These are phyloP conservation scores for Ballota nigra DNA, from an alignment of 257 asterid genomes.

Conservation along the genomic window DNA sequence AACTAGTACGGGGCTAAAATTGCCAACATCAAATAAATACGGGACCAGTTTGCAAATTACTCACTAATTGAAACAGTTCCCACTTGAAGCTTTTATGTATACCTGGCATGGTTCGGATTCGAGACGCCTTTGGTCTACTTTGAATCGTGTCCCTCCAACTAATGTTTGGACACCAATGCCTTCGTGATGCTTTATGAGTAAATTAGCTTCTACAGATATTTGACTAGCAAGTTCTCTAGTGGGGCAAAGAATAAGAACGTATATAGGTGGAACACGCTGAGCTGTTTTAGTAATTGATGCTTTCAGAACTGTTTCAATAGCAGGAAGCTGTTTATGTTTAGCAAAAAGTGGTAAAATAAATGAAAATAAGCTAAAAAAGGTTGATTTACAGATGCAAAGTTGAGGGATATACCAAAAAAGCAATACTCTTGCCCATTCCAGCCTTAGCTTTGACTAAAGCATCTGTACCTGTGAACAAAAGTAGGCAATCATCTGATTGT, in stretches of 20 bases:
- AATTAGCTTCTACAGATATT: conserved; percentile 88
- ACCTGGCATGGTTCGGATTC: conserved; percentile 83
- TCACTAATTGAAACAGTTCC: background rate
- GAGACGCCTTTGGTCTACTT: conserved; percentile 70
- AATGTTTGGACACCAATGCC: conserved; percentile 82
- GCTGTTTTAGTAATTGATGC: conserved; percentile 34
- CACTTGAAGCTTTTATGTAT: background rate
- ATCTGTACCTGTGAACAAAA: conserved; percentile 59
- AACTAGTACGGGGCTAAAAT: no score
- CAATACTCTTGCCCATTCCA: conserved; percentile 91
- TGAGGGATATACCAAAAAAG: conserved; percentile 68
- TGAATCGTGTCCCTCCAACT: conserved; percentile 90
- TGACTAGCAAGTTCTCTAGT: conserved; percentile 97
- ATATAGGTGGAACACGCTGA: conserved; percentile 55
- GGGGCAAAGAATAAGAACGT: conserved; percentile 83
- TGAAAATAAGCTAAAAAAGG: conserved; percentile 24
- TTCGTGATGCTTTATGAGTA: conserved; percentile 79
- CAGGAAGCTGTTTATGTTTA: conserved; percentile 95
- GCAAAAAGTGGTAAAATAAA: conserved; percentile 35
- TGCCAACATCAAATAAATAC: no score
- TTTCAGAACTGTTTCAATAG: conserved; percentile 97
- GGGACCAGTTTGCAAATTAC: background rate
- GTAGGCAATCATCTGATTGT: conserved; percentile 11
- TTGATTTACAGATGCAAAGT: conserved; percentile 6
- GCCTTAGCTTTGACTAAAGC: conserved; percentile 89